Evolutionary conservation across 768 basidiomycete species (phyloP).

Genomic region (Tubosaeta sp.): DNA sequence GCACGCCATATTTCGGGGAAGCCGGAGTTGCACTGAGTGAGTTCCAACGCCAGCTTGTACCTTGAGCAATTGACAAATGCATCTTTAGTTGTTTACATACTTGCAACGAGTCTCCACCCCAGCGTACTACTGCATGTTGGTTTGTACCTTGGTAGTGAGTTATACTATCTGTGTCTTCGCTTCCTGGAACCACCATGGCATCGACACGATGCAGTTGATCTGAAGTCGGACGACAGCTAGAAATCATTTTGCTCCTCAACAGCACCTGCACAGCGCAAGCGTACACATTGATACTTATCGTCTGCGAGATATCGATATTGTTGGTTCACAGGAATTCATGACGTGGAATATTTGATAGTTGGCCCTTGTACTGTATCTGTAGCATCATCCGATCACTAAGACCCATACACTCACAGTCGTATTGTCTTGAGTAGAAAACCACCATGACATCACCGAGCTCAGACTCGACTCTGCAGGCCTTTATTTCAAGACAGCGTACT

Average conservation of each 20-base stretch:
- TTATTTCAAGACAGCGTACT: slow-evolving; percentile 61
- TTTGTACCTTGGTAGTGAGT: slow-evolving; percentile 17
- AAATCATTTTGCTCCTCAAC: too few relatives aligned
- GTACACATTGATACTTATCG: too few relatives aligned
- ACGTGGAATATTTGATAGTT: too few relatives aligned
- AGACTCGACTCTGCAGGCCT: slow-evolving; percentile 41
- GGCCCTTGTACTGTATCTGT: too few relatives aligned
- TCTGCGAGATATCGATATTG: too few relatives aligned
- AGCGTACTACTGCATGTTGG: slow-evolving; percentile 9
- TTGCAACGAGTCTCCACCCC: not conserved
- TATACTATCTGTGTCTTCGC: slow-evolving; percentile 6
- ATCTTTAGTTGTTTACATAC: not conserved
- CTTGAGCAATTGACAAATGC: not conserved
- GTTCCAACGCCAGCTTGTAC: not conserved
- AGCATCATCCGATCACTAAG: too few relatives aligned
- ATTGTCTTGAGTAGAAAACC: not conserved
- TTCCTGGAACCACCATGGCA: slow-evolving; percentile 14
- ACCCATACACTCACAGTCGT: too few relatives aligned
- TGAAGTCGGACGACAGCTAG: too few relatives aligned
- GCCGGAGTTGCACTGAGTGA: slow-evolving; percentile 5
- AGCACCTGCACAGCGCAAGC: too few relatives aligned
- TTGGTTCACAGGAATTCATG: too few relatives aligned
- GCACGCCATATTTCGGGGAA: slow-evolving; percentile 42
- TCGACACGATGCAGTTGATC: slow-evolving; percentile 12
- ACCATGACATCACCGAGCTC: slow-evolving; percentile 9